These are phyloP conservation scores for Syzygium oleosum DNA, from an alignment of 345 rosid species.

Conservation along the genomic window DNA sequence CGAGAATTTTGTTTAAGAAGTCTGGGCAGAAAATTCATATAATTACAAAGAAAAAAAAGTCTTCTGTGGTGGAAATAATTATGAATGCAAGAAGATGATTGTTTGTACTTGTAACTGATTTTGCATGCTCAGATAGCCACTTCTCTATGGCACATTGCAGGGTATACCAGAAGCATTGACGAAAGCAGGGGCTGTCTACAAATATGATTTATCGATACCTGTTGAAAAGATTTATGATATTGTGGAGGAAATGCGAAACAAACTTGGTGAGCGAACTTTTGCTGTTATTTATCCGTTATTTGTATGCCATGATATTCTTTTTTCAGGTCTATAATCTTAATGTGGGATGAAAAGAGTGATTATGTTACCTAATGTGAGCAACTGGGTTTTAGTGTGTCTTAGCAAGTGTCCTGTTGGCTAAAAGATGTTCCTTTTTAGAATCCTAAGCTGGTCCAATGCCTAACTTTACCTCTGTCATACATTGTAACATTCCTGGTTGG, in stretches of 20 bases:
- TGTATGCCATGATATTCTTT: not conserved
- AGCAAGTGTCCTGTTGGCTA: not conserved
- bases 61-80: not conserved
- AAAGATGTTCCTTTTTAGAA: not conserved
- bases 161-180: constrained; percentile 83
- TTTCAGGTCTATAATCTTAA: not conserved
- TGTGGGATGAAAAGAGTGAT: not conserved
- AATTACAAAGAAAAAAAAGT: not conserved
- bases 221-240: constrained; percentile 77
- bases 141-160: constrained; percentile 17
- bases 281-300: not conserved
- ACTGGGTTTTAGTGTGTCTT: not conserved
- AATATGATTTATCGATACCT: constrained; percentile 88
- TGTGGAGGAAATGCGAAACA: constrained; percentile 67
- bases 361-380: not conserved
- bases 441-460: not conserved
- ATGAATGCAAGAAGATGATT: not conserved
- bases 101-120: not conserved
- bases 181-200: constrained; percentile 83
- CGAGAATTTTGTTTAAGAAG: not conserved
- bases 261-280: constrained; percentile 46
- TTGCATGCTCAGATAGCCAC: not conserved
- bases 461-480: not conserved
- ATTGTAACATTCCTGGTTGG: not conserved
- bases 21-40: not conserved